These are phyloP conservation scores for Prillingera fragicola DNA, from an alignment of 1,284 basidiomycete genomes.

Conservation along the genomic window DNA sequence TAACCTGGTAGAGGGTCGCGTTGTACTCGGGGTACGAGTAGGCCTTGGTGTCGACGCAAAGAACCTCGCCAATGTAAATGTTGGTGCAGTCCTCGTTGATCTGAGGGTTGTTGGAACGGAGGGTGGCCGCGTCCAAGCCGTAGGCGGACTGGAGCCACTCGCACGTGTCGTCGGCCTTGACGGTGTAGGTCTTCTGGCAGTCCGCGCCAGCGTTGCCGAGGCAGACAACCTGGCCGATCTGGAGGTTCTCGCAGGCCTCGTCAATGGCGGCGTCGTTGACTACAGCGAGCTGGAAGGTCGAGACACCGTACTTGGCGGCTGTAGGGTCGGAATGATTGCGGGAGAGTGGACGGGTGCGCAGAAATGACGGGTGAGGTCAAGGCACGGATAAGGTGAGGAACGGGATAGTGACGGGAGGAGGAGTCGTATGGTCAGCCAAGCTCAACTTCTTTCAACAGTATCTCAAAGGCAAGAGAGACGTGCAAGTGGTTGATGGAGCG, in stretches of 20 bases:
- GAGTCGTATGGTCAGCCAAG: not conserved
- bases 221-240: constrained; percentile 41
- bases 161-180: constrained; percentile 47
- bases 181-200: constrained; percentile 47
- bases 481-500: no score
- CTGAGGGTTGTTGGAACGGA: constrained; percentile 48
- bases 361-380: constrained; percentile 1
- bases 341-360: no score
- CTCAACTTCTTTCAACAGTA: not conserved
- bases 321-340: no score
- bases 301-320: constrained; percentile 46
- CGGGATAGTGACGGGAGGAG: not conserved
- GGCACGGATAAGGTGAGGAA: not conserved
- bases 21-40: constrained; percentile 43
- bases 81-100: constrained; percentile 46
- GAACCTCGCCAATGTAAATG: constrained; percentile 49
- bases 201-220: constrained; percentile 43
- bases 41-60: constrained; percentile 44
- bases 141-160: constrained; percentile 35
- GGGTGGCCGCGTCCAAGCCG: constrained; percentile 38
- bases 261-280: constrained; percentile 45
- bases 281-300: constrained; percentile 49
- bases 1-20: constrained; percentile 37
- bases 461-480: no score
- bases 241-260: constrained; percentile 46